Percentiles rank a stretch among this genome's conserved stretches.
Evolutionary conservation across 208 protist genomes (phyloP).

Genomic region (Trypanosoma avium): DNA sequence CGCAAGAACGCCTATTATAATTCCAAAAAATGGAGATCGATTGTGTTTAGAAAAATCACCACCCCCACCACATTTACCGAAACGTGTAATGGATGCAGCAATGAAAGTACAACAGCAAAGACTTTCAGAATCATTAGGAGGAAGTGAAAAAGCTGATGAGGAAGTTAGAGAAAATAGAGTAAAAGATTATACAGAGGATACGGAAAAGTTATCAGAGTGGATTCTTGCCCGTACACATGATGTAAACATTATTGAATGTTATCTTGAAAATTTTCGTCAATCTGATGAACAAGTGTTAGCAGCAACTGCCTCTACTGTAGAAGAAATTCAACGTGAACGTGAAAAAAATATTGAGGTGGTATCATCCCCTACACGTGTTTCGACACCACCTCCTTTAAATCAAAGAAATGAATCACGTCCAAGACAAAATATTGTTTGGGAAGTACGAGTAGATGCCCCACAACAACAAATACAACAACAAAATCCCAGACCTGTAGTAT

Average conservation of each 20-base stretch:
- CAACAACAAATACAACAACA: not conserved
- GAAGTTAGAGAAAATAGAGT: not conserved
- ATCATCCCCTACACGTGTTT: not conserved
- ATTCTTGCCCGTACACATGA: conserved; percentile 38
- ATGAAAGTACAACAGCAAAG: conserved; percentile 4
- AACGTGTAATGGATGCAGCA: not conserved
- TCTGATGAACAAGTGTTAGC: conserved; percentile 54
- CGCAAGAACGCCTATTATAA: not conserved
- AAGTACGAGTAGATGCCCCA: not conserved
- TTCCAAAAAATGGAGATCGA: not conserved
- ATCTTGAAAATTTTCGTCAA: conserved; percentile 72
- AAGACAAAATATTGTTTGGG: not conserved
- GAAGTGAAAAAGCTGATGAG: not conserved
- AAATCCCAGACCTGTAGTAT: not conserved
- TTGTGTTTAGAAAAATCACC: conserved; percentile 3
- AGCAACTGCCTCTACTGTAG: not conserved
- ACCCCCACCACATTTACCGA: conserved; percentile 15
- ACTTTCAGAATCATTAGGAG: not conserved
- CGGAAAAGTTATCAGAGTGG: conserved; percentile 22
- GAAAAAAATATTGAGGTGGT: too few relatives aligned
- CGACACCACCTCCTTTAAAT: conserved; percentile 11
- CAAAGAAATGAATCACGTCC: not conserved
- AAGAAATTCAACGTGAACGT: not conserved
- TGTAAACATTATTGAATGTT: conserved; percentile 63
- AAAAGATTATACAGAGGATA: not conserved